A percentile compares a stretch with the other conserved stretches of the same genome.
phyloP scores from a whole-genome alignment of 805 yeast genomes.

The Metschnikowia amazonensis region DNA sequence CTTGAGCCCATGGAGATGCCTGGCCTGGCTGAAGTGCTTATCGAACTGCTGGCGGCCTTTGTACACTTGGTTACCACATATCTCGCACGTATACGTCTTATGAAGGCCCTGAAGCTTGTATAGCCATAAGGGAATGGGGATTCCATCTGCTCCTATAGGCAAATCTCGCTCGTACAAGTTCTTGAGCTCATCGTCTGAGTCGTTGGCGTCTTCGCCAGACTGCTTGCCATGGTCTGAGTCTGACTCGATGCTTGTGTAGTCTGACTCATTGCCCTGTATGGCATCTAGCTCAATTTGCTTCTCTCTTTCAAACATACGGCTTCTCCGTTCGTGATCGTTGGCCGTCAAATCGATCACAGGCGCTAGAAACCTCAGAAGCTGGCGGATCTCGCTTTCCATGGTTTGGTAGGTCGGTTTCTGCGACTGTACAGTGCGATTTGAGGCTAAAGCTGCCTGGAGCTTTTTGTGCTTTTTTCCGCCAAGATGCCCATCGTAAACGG shows the following conservation, averaged over 20 bases:
- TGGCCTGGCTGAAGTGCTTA: slow-evolving; percentile 66
- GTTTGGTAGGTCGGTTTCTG: background rate
- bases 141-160: slow-evolving; percentile 85
- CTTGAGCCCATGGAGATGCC: slow-evolving; percentile 70
- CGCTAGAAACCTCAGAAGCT: slow-evolving; percentile 22
- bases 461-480: slow-evolving; percentile 72
- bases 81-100: slow-evolving; percentile 69
- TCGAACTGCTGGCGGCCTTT: slow-evolving; percentile 71
- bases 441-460: slow-evolving; percentile 21
- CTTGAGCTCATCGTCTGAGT: slow-evolving; percentile 28
- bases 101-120: slow-evolving; percentile 86
- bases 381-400: background rate
- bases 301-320: slow-evolving; percentile 69
- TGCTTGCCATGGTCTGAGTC: slow-evolving; percentile 15
- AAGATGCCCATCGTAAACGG: slow-evolving; percentile 69
- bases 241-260: slow-evolving; percentile 33
- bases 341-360: slow-evolving; percentile 48
- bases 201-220: background rate
- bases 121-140: slow-evolving; percentile 91
- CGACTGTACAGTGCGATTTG: background rate
- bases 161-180: slow-evolving; percentile 49
- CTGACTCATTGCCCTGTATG: slow-evolving; percentile 37
- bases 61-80: slow-evolving; percentile 74
- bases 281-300: slow-evolving; percentile 48
- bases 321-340: slow-evolving; percentile 58